Conservation (phyloP, 2,329 filamentous ascomycete species). For the Fusarium albosuccineum region DNA sequence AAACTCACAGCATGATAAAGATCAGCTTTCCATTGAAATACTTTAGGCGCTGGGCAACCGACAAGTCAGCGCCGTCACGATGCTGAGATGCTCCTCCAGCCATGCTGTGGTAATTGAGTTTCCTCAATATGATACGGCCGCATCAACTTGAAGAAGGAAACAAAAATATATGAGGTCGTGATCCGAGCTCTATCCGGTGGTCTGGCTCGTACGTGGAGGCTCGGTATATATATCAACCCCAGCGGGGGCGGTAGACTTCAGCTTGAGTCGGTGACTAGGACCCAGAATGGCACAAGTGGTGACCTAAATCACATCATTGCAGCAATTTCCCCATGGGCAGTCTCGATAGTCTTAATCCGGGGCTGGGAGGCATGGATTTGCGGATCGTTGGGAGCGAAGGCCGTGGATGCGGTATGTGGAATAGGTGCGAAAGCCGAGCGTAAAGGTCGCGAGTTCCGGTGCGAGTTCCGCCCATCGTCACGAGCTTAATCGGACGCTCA, state of each 20-base stretch:
- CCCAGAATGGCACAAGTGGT: slow-evolving; percentile 1
- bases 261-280: neutral
- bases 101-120: neutral
- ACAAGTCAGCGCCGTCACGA: neutral
- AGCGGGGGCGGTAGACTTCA: neutral
- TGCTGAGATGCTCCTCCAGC: neutral
- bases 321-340: slow-evolving; percentile 8
- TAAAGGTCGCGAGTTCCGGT: neutral
- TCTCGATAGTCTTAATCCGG: neutral
- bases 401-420: neutral
- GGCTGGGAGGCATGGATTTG: neutral
- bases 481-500: neutral
- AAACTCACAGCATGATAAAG: slow-evolving; percentile 32
- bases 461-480: neutral
- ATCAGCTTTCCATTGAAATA: slow-evolving; percentile 24
- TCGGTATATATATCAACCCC: neutral
- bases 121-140: neutral
- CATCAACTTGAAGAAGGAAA: neutral
- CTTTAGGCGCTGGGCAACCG: neutral
- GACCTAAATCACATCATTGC: slow-evolving; percentile 1
- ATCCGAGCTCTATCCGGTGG: neutral
- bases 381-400: slow-evolving; percentile 1
- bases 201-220: neutral
- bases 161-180: neutral
- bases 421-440: neutral